Base-by-base conservation (phyloP, 441 rosid genomes). In the Erodium chrysanthum region DNA sequence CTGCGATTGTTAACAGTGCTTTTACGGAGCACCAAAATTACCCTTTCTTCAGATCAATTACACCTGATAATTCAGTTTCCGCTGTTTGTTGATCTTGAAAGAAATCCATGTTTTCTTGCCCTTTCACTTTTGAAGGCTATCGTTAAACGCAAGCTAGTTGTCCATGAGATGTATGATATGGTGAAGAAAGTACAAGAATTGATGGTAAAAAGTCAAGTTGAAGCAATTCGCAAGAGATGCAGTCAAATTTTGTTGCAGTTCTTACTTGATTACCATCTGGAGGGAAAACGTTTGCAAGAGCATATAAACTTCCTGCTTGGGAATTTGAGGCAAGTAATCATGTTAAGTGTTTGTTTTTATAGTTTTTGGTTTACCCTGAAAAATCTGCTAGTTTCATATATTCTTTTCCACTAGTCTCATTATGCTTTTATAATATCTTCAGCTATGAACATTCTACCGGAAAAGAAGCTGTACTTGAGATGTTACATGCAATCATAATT, bases 381-480 rank as follows among this genome's bases (percentile, higher is more conserved):
- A 59, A 10, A 4, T 59, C 33, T 59, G 64, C 64, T 27, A 62
- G 37, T 31, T 62, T 62, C 20, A 62, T 29, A 14, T 29, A 62
- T 29, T 62, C 21, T 63, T 64, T 25, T 48, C 11, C 48, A 5
- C 50, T 60, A 4, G n/a, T 37, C 20, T 18, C 61, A 58, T 31
- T 29, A 31, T 70, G 17, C 58, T 12, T 70, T 56, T 12, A 3
- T 25, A 69, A 22, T 64, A 72, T 60, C 72, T 81, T 76, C 84
- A 94, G 99, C 74, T 95, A 88, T 70, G 88, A 85, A 72, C 85
- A 85, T 85, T 68, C 90, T 73, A 83, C 86, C 72, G 99, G 99
- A 76, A 87, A 97, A 82, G 85, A 85, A 75, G 90, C 98, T 64
- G 96, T 89, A 35, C 92, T 95, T 72, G 95, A 86, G 78, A 90